A percentile compares a stretch with the other conserved stretches of the same genome.
These are phyloP conservation scores for Scolecobasidium constrictum DNA, from an alignment of 2,329 filamentous ascomycete species.

Conservation along the genomic window DNA sequence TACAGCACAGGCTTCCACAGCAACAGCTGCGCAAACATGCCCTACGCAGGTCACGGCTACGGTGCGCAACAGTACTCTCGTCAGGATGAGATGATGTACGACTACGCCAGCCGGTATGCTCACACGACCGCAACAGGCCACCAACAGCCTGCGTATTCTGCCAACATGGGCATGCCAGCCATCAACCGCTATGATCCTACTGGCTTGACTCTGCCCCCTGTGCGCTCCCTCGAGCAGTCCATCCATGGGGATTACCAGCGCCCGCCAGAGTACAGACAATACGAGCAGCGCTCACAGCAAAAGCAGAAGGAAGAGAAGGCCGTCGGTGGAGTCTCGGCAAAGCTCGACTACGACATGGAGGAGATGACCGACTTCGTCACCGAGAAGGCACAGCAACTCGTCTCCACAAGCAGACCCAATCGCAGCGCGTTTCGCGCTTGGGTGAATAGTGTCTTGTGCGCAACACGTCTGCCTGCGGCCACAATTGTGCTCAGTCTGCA, in stretches of 20 bases:
- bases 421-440: constrained; percentile 79
- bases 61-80: constrained; percentile 27
- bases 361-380: constrained; percentile 92
- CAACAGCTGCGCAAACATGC: constrained; percentile 33
- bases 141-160: constrained; percentile 18
- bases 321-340: constrained; percentile 80
- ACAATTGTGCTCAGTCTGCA: constrained; percentile 86
- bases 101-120: constrained; percentile 35
- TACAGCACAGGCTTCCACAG: constrained; percentile 30
- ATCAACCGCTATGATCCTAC: constrained; percentile 19
- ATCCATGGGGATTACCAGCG: constrained; percentile 12
- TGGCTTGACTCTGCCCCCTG: constrained; percentile 6
- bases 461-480: constrained; percentile 79
- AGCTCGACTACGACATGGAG: constrained; percentile 95
- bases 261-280: constrained; percentile 12
- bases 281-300: constrained; percentile 29
- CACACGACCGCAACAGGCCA: constrained; percentile 29
- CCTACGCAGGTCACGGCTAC: constrained; percentile 34
- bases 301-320: constrained; percentile 51
- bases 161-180: constrained; percentile 18
- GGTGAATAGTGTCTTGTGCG: constrained; percentile 80
- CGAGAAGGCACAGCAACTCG: constrained; percentile 70
- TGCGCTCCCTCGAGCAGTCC: constrained; percentile 31
- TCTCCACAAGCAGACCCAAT: constrained; percentile 50
- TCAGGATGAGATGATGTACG: constrained; percentile 34